These are phyloP conservation scores for Heterobasidion irregulare DNA, from an alignment of 1,284 basidiomycete genomes.

Conservation along the genomic window DNA sequence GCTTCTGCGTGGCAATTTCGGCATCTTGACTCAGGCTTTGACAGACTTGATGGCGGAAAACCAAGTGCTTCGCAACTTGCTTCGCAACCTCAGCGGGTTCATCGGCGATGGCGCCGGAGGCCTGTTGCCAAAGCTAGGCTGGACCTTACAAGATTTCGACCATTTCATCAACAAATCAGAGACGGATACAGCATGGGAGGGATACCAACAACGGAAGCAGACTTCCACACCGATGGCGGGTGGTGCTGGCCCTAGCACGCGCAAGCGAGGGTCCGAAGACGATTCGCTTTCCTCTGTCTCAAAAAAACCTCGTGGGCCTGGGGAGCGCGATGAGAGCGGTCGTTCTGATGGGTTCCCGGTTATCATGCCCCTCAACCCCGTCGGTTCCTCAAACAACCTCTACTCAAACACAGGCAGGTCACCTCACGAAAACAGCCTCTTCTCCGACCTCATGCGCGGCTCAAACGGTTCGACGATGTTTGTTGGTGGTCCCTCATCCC, in stretches of 20 bases:
- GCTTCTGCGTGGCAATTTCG: slow-evolving; percentile 6
- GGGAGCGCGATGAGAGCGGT: slow-evolving; percentile 34
- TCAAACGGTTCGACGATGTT: slow-evolving; percentile 56
- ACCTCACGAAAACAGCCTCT: slow-evolving; percentile 40
- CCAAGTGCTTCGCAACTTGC: slow-evolving; percentile 68
- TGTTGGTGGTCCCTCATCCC: slow-evolving; percentile 33
- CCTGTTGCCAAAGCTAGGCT: slow-evolving; percentile 72
- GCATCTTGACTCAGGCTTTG: not conserved
- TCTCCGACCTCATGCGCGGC: slow-evolving; percentile 55
- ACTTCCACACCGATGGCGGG: slow-evolving; percentile 17
- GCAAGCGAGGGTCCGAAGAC: slow-evolving; percentile 41
- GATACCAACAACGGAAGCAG: slow-evolving; percentile 64
- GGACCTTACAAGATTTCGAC: slow-evolving; percentile 69
- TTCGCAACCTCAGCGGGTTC: slow-evolving; percentile 69
- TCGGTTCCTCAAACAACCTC: slow-evolving; percentile 30
- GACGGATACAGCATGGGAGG: slow-evolving; percentile 87
- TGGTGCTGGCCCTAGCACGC: slow-evolving; percentile 13
- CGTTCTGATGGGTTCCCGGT: slow-evolving; percentile 42
- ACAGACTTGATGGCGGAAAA: slow-evolving; percentile 85
- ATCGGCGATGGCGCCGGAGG: slow-evolving; percentile 81
- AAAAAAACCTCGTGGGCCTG: slow-evolving; percentile 42
- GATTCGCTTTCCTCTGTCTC: slow-evolving; percentile 28
- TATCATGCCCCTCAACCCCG: slow-evolving; percentile 41
- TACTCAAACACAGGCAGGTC: slow-evolving; percentile 20
- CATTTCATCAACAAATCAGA: slow-evolving; percentile 77